phyloP scores from a whole-genome alignment of 2,329 filamentous ascomycete genomes.

The Neurospora sp. region DNA sequence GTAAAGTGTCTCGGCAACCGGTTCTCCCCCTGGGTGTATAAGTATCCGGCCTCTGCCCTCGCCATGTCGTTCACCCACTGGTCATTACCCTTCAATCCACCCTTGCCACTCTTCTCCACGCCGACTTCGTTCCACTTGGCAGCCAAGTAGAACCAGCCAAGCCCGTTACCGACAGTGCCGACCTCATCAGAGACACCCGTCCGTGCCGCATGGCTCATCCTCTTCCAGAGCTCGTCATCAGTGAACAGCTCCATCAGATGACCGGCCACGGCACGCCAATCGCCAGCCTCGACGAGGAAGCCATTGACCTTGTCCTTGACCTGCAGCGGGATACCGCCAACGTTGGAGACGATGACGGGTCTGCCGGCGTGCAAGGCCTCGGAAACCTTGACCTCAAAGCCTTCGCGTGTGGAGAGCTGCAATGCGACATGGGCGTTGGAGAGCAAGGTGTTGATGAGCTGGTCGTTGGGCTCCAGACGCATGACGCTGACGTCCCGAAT shows the following conservation, averaged over 20 bases:
- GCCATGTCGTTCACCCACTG: slow-evolving; percentile 69
- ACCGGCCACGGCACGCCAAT: slow-evolving; percentile 57
- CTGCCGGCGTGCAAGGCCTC: slow-evolving; percentile 73
- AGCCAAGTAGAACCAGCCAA: slow-evolving; percentile 70
- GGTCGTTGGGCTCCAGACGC: slow-evolving; percentile 67
- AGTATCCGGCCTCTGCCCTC: slow-evolving; percentile 49
- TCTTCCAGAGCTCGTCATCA: slow-evolving; percentile 51
- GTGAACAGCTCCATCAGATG: slow-evolving; percentile 58
- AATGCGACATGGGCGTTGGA: slow-evolving; percentile 63
- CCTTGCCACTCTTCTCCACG: slow-evolving; percentile 28
- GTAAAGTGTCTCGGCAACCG: slow-evolving; percentile 43
- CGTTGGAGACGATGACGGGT: slow-evolving; percentile 64
- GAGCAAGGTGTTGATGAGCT: slow-evolving; percentile 68
- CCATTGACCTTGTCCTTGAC: slow-evolving; percentile 62
- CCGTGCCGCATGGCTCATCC: slow-evolving; percentile 55
- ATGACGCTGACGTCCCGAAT: slow-evolving; percentile 60
- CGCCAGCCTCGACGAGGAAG: slow-evolving; percentile 62
- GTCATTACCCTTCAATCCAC: slow-evolving; percentile 45
- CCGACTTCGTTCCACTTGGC: slow-evolving; percentile 50
- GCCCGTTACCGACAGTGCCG: slow-evolving; percentile 67
- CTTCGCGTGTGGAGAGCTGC: slow-evolving; percentile 71
- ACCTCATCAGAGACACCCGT: slow-evolving; percentile 70
- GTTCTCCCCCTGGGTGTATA: slow-evolving; percentile 50
- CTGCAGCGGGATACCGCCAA: slow-evolving; percentile 74
- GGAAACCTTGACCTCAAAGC: slow-evolving; percentile 80